Evolutionary conservation across 2,329 filamentous ascomycete species (phyloP).

Genomic region (Fusarium falciforme): DNA sequence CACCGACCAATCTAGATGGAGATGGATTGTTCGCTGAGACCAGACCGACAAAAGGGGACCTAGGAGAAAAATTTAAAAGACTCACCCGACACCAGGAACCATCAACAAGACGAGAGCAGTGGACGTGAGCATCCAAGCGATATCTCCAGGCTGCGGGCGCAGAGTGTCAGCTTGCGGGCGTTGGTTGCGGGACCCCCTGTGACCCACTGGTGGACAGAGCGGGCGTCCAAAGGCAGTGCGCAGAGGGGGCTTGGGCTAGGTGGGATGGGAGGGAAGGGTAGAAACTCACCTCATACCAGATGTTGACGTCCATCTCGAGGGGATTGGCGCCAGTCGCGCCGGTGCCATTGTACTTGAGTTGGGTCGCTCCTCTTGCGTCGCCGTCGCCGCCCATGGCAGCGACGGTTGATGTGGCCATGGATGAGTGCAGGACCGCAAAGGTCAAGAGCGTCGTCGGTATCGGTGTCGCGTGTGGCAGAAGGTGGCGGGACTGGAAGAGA

Average conservation of each 20-base stretch:
- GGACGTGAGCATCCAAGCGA: conserved; percentile 84
- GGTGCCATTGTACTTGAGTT: conserved; percentile 73
- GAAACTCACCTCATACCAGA: conserved; percentile 76
- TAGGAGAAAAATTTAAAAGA: conserved; percentile 19
- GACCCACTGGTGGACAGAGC: conserved; percentile 14
- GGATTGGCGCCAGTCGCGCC: conserved; percentile 75
- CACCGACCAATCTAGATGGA: conserved; percentile 1
- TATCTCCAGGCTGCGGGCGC: conserved; percentile 74
- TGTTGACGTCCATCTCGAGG: conserved; percentile 75
- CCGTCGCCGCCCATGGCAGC: conserved; percentile 46
- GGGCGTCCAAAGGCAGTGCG: neutral
- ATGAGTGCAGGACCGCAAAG: conserved; percentile 19
- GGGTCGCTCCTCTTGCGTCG: conserved; percentile 56
- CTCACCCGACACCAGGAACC: conserved; percentile 87
- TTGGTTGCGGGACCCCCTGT: conserved; percentile 22
- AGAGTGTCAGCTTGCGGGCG: conserved; percentile 44
- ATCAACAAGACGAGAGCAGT: conserved; percentile 89
- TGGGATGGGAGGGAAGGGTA: neutral
- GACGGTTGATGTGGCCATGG: conserved; percentile 24
- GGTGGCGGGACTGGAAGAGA: neutral
- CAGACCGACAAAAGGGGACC: neutral
- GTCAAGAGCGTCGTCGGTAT: neutral
- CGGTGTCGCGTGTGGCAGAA: conserved; percentile 8
- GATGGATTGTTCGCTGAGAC: neutral
- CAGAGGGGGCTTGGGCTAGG: neutral